phyloP scores from a whole-genome alignment of 768 basidiomycete species.

The Suillus paluster region DNA sequence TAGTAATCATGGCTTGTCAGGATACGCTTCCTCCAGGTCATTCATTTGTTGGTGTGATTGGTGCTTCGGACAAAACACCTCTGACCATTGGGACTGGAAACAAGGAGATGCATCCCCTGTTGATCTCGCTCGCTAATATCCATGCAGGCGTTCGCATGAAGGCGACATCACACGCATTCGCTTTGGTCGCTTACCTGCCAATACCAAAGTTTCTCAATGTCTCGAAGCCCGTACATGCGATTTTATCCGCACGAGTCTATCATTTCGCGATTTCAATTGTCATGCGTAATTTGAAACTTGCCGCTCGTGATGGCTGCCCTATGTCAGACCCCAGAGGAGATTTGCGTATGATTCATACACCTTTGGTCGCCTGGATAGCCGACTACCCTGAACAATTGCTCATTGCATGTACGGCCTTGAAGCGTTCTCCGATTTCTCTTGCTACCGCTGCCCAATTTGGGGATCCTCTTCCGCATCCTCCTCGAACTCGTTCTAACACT shows the following conservation, averaged over 20 bases:
- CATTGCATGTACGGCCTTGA: slow-evolving; percentile 16
- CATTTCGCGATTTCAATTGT: slow-evolving; percentile 37
- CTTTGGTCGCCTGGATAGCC: too few relatives aligned
- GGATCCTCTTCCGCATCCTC: slow-evolving; percentile 16
- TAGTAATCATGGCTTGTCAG: too few relatives aligned
- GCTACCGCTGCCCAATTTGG: slow-evolving; percentile 20
- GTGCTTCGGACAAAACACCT: slow-evolving; percentile 39
- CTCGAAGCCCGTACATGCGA: slow-evolving; percentile 23
- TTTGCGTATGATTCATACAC: slow-evolving; percentile 16
- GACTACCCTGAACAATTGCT: slow-evolving; percentile 22
- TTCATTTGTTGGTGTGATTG: too few relatives aligned
- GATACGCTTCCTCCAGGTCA: too few relatives aligned
- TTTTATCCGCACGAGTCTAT: slow-evolving; percentile 32
- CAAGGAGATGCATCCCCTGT: slow-evolving; percentile 35
- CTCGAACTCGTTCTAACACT: slow-evolving; percentile 4
- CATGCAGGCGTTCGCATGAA: slow-evolving; percentile 33
- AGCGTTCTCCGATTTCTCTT: slow-evolving; percentile 18
- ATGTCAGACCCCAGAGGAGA: slow-evolving; percentile 32
- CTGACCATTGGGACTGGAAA: slow-evolving; percentile 36
- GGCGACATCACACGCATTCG: slow-evolving; percentile 34
- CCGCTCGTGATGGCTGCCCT: slow-evolving; percentile 26
- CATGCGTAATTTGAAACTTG: slow-evolving; percentile 32
- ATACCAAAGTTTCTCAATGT: slow-evolving; percentile 32
- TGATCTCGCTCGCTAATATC: slow-evolving; percentile 39
- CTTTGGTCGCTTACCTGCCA: slow-evolving; percentile 34